Evolutionary conservation across 1,139 yeast species (phyloP).

Genomic region (Lodderomyces beijingensis): DNA sequence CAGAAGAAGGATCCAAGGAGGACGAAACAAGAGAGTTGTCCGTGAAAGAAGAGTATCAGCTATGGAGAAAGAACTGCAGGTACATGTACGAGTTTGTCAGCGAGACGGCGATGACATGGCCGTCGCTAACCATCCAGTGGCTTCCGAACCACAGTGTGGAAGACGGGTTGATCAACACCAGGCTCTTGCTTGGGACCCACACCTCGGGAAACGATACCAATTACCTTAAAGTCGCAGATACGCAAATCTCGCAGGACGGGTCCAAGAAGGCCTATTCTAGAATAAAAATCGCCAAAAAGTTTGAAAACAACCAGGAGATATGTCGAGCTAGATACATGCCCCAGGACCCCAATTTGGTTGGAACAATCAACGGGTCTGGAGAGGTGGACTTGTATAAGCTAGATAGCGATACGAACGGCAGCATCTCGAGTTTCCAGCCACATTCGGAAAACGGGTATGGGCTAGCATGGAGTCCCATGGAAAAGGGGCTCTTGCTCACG

Average conservation of each 20-base stretch:
- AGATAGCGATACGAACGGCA: slow-evolving; percentile 19
- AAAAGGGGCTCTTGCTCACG: slow-evolving; percentile 49
- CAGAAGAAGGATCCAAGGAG: not conserved
- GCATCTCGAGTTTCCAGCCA: slow-evolving; percentile 37
- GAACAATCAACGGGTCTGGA: slow-evolving; percentile 78
- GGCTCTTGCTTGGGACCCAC: slow-evolving; percentile 75
- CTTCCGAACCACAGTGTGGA: slow-evolving; percentile 42
- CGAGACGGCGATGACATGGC: slow-evolving; percentile 78
- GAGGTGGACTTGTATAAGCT: slow-evolving; percentile 62
- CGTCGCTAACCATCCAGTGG: slow-evolving; percentile 77
- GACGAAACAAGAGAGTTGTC: slow-evolving; percentile 14
- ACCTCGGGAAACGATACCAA: slow-evolving; percentile 79
- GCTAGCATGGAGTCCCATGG: slow-evolving; percentile 54
- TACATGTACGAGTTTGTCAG: slow-evolving; percentile 77
- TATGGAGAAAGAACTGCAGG: slow-evolving; percentile 78
- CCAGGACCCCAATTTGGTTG: slow-evolving; percentile 59
- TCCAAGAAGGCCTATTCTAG: slow-evolving; percentile 37
- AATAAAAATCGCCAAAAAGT: slow-evolving; percentile 59
- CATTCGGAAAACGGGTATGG: slow-evolving; percentile 73
- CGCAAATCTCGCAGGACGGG: slow-evolving; percentile 54
- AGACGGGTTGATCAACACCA: slow-evolving; percentile 36
- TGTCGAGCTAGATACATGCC: slow-evolving; percentile 85
- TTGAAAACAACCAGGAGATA: slow-evolving; percentile 53
- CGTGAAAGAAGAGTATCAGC: slow-evolving; percentile 64
- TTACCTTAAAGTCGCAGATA: slow-evolving; percentile 69